Evolutionary conservation across 192 early-diverging fungal species (phyloP), one percentile per base, ranked within the genome.

Genomic region (Backusella parvicylindrica): DNA sequence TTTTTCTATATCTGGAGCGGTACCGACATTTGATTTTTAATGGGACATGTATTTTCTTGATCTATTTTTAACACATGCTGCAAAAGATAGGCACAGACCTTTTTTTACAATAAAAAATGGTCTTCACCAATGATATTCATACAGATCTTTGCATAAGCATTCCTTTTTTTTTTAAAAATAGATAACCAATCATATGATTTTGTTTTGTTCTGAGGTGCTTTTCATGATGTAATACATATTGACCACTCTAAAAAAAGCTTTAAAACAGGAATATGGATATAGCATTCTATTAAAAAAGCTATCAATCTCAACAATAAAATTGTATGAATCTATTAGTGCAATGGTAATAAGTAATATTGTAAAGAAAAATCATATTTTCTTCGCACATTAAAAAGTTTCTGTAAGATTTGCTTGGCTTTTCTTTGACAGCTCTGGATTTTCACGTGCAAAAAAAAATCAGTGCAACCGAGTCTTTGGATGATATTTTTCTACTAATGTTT

Each of bases 41-140:
- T 35, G 7, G 35, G 31, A 67, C 65, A 67, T 36, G 21, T 35
- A 65, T 67, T 67, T 35, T 33, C 32, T 28, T 23, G 21, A 36
- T 68, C 66, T 68, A 68, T 68, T 68, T 68, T 68, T 68, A 68
- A 60, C 36, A 68, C n/a, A 68, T 33, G n/a, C 18, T 68, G 36
- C 33, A 68, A 37, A 38, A 68, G 21, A 68, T n/a, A 68, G 33
- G 66, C 66, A 68, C 66, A 68, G 66, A 68, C 66, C 66, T 68
- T 33, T 23, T 68, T 68, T 23, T 38, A 35, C 33, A 65, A 65
- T 30, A 30, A 65, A 33, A 60, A 60, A 7, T 56, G 7, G 21
- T 12, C 26, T 28, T 28, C 53, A 60, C 53, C 53, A 60, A 60
- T 60, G 26, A 60, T 60, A 60, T 60, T 60, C 26, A 60, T 28